These are phyloP conservation scores for Ocimum tenuiflorum DNA, from an alignment of 257 asterid genomes.

Conservation along the genomic window DNA sequence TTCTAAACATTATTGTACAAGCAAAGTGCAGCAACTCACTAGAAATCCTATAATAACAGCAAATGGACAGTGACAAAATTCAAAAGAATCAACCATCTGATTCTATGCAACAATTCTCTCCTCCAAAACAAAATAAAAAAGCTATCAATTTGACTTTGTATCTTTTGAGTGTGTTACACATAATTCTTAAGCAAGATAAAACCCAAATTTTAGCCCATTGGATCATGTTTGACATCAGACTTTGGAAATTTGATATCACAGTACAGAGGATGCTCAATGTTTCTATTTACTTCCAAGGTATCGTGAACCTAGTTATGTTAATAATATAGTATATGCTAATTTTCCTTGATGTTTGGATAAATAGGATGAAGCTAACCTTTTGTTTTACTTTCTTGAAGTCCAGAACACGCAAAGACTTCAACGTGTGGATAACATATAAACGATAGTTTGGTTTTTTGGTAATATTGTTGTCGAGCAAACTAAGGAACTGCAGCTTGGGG, in stretches of 20 bases:
- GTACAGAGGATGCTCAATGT: background rate
- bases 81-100: background rate
- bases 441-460: conserved; percentile 97
- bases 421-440: conserved; percentile 83
- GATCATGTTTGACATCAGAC: background rate
- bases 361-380: conserved; percentile 62
- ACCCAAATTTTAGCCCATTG: too few species aligned
- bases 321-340: background rate
- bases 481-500: conserved; percentile 80
- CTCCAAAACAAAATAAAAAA: too few species aligned
- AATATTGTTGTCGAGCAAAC: conserved; percentile 83
- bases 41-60: background rate
- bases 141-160: background rate
- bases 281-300: background rate
- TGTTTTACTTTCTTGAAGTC: conserved; percentile 93
- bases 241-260: background rate
- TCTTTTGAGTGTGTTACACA: background rate
- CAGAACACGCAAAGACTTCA: conserved; percentile 71
- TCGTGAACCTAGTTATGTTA: background rate
- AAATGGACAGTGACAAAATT: background rate
- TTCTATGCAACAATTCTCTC: background rate
- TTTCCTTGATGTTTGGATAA: background rate
- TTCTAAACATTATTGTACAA: background rate
- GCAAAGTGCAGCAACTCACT: background rate
- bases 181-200: background rate